phyloP scores from a whole-genome alignment of 1,284 basidiomycete species.

The Ganoderma sinense region DNA sequence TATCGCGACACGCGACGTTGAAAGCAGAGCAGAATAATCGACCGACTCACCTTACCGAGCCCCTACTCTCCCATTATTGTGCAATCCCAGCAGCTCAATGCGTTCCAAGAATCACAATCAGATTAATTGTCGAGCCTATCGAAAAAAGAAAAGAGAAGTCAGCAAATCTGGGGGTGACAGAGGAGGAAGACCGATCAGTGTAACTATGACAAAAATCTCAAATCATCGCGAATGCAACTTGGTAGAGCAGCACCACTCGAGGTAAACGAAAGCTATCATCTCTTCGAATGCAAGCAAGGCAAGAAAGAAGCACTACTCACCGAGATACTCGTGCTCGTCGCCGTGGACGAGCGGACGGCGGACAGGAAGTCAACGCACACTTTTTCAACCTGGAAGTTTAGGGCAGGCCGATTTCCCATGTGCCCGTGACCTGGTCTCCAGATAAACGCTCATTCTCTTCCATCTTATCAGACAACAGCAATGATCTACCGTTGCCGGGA shows the following conservation, averaged over 20 bases:
- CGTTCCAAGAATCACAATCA: background rate
- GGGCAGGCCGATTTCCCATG: conserved; percentile 21
- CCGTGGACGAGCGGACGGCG: conserved; percentile 11
- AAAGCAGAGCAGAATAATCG: background rate
- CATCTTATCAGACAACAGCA: conserved; percentile 11
- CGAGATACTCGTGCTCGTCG: conserved; percentile 4
- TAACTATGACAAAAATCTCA: conserved; percentile 84
- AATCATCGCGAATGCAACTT: conserved; percentile 57
- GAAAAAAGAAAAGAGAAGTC: conserved; percentile 30
- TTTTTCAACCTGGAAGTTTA: conserved; percentile 26
- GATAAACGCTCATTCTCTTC: background rate
- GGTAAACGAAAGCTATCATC: conserved; percentile 62
- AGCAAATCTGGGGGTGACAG: conserved; percentile 19
- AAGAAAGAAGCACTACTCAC: conserved; percentile 32
- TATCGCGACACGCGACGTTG: conserved; percentile 24
- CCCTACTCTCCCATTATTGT: background rate
- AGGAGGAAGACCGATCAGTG: conserved; percentile 70
- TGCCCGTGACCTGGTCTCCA: background rate
- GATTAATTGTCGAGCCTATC: background rate
- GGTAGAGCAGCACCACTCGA: conserved; percentile 60
- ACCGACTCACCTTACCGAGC: conserved; percentile 16
- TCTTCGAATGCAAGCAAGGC: conserved; percentile 43
- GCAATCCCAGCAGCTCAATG: background rate
- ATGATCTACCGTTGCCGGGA: background rate
- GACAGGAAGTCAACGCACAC: conserved; percentile 15